Conservation (phyloP, 2,329 filamentous ascomycete species). For the Decorospora gaudefroyi region DNA sequence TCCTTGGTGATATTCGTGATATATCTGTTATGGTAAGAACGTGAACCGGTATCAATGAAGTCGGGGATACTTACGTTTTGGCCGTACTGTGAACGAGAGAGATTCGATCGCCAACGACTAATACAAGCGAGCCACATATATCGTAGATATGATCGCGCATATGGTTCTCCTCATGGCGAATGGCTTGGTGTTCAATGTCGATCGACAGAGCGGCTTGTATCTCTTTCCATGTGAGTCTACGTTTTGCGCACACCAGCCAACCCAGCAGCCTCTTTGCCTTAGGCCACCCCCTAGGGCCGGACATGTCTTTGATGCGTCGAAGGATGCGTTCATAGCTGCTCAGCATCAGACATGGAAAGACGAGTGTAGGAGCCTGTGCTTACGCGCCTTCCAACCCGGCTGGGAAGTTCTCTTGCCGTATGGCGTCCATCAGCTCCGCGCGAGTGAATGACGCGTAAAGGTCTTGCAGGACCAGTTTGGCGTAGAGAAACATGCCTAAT, state of each 20-base stretch:
- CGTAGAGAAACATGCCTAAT: constrained; percentile 15
- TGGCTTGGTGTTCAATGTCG: constrained; percentile 18
- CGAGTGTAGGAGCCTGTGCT: no score
- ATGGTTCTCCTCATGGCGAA: constrained; percentile 27
- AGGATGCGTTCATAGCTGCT: constrained; percentile 38
- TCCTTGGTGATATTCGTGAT: constrained; percentile 24
- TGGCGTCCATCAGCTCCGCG: constrained; percentile 19
- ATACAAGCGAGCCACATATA: constrained; percentile 29
- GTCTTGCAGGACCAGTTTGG: constrained; percentile 33
- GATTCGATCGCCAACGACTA: constrained; percentile 23
- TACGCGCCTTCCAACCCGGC: no score
- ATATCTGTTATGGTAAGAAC: constrained; percentile 23
- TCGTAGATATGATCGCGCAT: constrained; percentile 32
- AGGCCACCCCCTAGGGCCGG: constrained; percentile 16
- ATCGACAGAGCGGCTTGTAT: constrained; percentile 36
- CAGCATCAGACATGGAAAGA: no score
- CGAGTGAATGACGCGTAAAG: constrained; percentile 21
- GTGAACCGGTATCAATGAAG: no score
- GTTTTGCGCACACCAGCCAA: constrained; percentile 38
- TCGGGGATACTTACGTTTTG: constrained; percentile 18
- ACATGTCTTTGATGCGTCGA: constrained; percentile 22
- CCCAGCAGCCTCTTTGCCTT: constrained; percentile 28
- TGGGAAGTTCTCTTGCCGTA: constrained; percentile 24
- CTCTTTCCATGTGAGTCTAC: constrained; percentile 33
- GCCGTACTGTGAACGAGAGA: constrained; percentile 32